Base-by-base conservation (phyloP, 148 eudicot species). In the Oxyria digyna region DNA sequence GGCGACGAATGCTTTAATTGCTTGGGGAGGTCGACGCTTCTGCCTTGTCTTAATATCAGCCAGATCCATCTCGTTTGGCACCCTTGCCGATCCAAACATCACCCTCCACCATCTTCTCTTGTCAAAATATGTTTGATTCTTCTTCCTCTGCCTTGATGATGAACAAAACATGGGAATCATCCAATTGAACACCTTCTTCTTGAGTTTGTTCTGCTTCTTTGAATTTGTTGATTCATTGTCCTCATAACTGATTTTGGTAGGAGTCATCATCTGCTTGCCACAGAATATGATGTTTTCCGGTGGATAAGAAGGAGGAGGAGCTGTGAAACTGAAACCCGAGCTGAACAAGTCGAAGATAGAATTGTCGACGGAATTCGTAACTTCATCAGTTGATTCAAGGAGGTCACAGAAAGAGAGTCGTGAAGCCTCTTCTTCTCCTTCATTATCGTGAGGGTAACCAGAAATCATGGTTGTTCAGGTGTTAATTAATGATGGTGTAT, bases 121-220 rank as follows among this genome's bases (percentile, higher is more conserved):
- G n/a, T n/a, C n/a, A n/a, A n/a, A n/a, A n/a, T n/a, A n/a, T n/a
- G n/a, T n/a, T n/a, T n/a, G 7, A 27, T 57, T 1, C 41, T 45
- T 3, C 50, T 45, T 13, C 50, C 17, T 29, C 20, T 57, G 64
- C 64, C 8, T 57, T 15, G 64, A 29, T 29, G 64, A 57, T 57
- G 64, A 38, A 38, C 9, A 38, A 38, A 10, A 38, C 6, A 5
- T 9, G 1, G 31, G 62, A 14, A 0, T 52, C 12, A 52, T 23
- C 64, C 64, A 57, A 57, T 57, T 17, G 37, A 57, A 14, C 4
- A 57, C 64, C 37, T 57, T 57, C 64, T 57, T 57, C 64, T 57
- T 57, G 8, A 57, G 15, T 14, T 14, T 57, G 50, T 12, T 45
- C 21, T 4, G 20, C 50, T n/a, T 45, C 50, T 17, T 1, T 46